Conservation (phyloP, 164 flowering plant genomes). For the Amborella trichopoda region DNA sequence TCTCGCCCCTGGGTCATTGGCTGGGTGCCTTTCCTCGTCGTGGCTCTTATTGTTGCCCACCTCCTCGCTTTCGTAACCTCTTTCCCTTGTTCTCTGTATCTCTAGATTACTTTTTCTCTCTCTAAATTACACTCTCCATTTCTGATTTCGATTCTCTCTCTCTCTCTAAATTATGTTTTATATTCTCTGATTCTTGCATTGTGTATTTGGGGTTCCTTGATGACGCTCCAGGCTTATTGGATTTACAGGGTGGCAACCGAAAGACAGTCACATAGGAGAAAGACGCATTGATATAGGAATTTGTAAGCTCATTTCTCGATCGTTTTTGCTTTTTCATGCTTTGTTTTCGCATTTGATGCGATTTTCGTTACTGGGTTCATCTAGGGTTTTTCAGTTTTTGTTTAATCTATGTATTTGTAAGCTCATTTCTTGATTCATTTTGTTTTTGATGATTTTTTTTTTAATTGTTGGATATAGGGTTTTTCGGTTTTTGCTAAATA, state of each 20-base stretch:
- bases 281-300: too few species aligned
- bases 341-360: too few species aligned
- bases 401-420: too few species aligned
- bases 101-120: background rate
- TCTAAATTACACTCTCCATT: background rate
- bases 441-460: too few species aligned
- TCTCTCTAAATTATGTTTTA: conserved; percentile 11
- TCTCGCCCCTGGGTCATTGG: background rate
- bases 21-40: background rate
- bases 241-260: conserved; percentile 1
- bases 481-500: too few species aligned
- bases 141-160: background rate
- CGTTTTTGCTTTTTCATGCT: too few species aligned
- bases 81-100: conserved; percentile 1
- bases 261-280: background rate
- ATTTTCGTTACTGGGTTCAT: too few species aligned
- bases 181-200: conserved; percentile 1
- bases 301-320: too few species aligned
- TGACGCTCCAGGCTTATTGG: background rate
- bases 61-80: conserved; percentile 4
- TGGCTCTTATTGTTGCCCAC: conserved; percentile 1
- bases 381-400: too few species aligned
- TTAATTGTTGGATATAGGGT: too few species aligned
- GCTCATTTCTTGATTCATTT: too few species aligned
- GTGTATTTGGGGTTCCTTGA: background rate